Evolutionary conservation across 2,329 filamentous ascomycete species (phyloP).

Genomic region (Calonectria leucothoes): DNA sequence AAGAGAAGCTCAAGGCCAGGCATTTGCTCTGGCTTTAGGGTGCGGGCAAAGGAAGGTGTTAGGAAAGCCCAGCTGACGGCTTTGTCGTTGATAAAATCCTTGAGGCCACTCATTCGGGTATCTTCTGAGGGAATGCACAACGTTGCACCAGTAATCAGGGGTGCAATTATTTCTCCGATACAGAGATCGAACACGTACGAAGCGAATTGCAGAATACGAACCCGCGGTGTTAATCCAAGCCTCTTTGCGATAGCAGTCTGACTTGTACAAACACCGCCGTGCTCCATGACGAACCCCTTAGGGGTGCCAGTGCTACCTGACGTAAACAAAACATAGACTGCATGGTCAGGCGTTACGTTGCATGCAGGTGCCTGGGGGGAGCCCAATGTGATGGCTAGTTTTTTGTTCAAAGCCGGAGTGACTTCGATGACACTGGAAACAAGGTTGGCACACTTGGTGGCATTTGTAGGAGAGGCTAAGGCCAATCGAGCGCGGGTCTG

Average conservation of each 20-base stretch:
- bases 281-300: conserved; percentile 38
- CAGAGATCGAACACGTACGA: conserved; percentile 17
- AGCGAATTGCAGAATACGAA: conserved; percentile 23
- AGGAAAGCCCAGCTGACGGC: not conserved
- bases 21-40: not conserved
- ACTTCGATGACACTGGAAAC: not conserved
- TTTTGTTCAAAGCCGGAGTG: not conserved
- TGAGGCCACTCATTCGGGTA: conserved; percentile 7
- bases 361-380: not conserved
- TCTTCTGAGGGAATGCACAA: conserved; percentile 22
- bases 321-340: conserved; percentile 40
- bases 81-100: not conserved
- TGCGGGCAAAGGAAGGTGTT: conserved; percentile 9
- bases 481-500: not conserved
- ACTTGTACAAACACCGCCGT: conserved; percentile 27
- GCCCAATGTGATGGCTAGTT: not conserved
- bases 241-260: conserved; percentile 12
- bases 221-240: conserved; percentile 2
- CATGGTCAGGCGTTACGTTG: not conserved
- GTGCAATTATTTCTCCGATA: conserved; percentile 16
- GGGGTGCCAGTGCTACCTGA: conserved; percentile 41
- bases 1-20: conserved; percentile 11
- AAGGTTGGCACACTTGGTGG: not conserved
- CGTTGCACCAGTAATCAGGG: conserved; percentile 18
- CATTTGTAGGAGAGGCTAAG: not conserved